phyloP scores from a whole-genome alignment of 495 filamentous ascomycete species.

The Aspergillus coremiiformis region DNA sequence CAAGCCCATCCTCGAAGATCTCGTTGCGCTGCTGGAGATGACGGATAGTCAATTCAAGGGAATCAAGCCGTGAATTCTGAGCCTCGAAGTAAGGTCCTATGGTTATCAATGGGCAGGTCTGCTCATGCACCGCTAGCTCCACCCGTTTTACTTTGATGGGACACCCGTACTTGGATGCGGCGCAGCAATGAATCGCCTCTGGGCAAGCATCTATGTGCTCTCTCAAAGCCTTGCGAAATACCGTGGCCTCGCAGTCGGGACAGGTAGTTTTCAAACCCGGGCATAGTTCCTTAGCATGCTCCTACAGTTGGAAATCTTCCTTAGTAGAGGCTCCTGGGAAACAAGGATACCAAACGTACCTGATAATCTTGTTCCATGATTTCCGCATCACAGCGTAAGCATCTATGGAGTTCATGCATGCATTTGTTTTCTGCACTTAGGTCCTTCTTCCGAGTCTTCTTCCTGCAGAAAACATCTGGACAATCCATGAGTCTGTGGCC shows the following conservation, averaged over 20 bases:
- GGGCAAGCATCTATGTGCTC: slow-evolving; percentile 47
- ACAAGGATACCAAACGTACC: slow-evolving; percentile 24
- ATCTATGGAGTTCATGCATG: slow-evolving; percentile 48
- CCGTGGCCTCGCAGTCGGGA: slow-evolving; percentile 42
- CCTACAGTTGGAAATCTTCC: slow-evolving; percentile 15
- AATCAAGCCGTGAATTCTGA: slow-evolving; percentile 49
- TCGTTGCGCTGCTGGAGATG: slow-evolving; percentile 51
- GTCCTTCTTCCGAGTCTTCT: slow-evolving; percentile 45
- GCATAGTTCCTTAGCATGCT: slow-evolving; percentile 46
- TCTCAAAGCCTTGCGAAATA: slow-evolving; percentile 42
- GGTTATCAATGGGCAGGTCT: slow-evolving; percentile 49
- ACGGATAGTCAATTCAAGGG: slow-evolving; percentile 49
- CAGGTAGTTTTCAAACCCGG: slow-evolving; percentile 44
- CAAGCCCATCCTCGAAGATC: slow-evolving; percentile 49
- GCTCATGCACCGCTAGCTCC: slow-evolving; percentile 45
- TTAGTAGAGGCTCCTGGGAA: slow-evolving; percentile 1
- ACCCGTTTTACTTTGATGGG: slow-evolving; percentile 40
- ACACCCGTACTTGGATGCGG: slow-evolving; percentile 52
- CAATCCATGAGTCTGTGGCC: slow-evolving; percentile 59
- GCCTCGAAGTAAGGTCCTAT: slow-evolving; percentile 52
- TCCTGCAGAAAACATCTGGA: slow-evolving; percentile 40
- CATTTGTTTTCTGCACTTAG: slow-evolving; percentile 38
- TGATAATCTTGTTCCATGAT: slow-evolving; percentile 54
- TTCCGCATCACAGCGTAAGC: slow-evolving; percentile 45
- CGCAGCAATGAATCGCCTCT: slow-evolving; percentile 46